Percentiles rank a stretch among this genome's conserved stretches.
Conservation (phyloP, 768 basidiomycete genomes). For the Kwoniella mangroviensis region DNA sequence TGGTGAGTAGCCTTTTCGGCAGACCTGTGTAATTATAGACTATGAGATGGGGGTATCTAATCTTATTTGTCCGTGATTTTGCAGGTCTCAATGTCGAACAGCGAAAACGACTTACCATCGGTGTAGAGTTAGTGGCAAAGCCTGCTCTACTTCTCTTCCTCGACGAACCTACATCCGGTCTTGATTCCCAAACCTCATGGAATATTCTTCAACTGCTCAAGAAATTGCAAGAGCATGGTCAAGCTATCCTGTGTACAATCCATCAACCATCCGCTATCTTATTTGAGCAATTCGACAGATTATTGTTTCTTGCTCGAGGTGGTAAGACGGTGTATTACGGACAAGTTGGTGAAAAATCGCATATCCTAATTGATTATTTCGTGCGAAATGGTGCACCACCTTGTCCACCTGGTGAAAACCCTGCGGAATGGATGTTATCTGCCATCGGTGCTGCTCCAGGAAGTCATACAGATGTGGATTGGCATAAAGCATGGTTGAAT, state of each 20-base stretch:
- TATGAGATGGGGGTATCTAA: too few species aligned
- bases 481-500: constrained; percentile 66
- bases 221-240: constrained; percentile 60
- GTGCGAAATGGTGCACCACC: constrained; percentile 68
- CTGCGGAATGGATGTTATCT: constrained; percentile 64
- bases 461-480: constrained; percentile 67
- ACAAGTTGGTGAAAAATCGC: constrained; percentile 76
- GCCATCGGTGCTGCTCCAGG: constrained; percentile 76
- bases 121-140: constrained; percentile 60
- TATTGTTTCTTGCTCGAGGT: constrained; percentile 67
- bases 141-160: constrained; percentile 60
- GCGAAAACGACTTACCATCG: constrained; percentile 52
- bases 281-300: constrained; percentile 78
- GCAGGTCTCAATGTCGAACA: constrained; percentile 54
- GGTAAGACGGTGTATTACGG: constrained; percentile 95
- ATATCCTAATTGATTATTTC: constrained; percentile 75
- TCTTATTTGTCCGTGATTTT: not conserved
- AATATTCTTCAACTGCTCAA: constrained; percentile 67
- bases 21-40: not conserved
- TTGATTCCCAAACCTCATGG: constrained; percentile 85
- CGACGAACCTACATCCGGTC: constrained; percentile 62
- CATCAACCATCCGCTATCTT: constrained; percentile 71
- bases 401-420: constrained; percentile 79
- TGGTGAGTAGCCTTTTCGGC: constrained; percentile 34
- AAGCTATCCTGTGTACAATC: constrained; percentile 60